phyloP scores from a whole-genome alignment of 2,329 filamentous ascomycete species.

The Diaporthe batatas region DNA sequence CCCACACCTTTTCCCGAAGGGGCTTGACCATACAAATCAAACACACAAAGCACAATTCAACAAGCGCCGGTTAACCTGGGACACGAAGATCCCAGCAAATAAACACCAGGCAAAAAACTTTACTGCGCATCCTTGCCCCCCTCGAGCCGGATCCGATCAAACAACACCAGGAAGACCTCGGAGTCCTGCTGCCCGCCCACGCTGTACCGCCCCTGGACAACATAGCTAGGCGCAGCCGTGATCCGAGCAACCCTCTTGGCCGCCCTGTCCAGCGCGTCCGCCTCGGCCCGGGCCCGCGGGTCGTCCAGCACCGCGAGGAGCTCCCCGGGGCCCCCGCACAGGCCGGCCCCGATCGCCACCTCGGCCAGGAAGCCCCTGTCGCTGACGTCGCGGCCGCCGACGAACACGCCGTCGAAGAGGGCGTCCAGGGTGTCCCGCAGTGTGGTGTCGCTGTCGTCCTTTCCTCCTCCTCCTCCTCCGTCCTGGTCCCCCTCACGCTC shows the following conservation, averaged over 20 bases:
- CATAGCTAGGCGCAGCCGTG: slow-evolving; percentile 80
- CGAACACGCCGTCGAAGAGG: slow-evolving; percentile 59
- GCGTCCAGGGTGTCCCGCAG: slow-evolving; percentile 53
- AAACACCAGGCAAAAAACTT: background rate
- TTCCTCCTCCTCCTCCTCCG: background rate
- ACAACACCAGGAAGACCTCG: slow-evolving; percentile 74
- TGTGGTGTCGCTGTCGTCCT: background rate
- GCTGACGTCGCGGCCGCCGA: slow-evolving; percentile 57
- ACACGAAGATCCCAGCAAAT: background rate
- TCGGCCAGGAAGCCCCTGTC: slow-evolving; percentile 55
- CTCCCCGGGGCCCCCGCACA: slow-evolving; percentile 45
- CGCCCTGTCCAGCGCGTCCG: slow-evolving; percentile 49
- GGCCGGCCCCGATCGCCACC: slow-evolving; percentile 51
- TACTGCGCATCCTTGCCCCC: slow-evolving; percentile 11
- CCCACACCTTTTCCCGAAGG: background rate
- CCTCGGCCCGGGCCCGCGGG: slow-evolving; percentile 47
- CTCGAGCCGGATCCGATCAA: slow-evolving; percentile 65
- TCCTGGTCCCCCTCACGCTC: no score
- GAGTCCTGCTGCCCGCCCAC: slow-evolving; percentile 80
- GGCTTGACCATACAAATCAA: background rate
- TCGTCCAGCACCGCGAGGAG: slow-evolving; percentile 47
- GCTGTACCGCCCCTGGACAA: slow-evolving; percentile 76
- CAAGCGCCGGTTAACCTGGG: background rate
- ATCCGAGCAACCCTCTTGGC: slow-evolving; percentile 56
- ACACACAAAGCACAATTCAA: background rate